phyloP scores from a whole-genome alignment of 78 protist species.

The Dictyostelium discoideum region DNA sequence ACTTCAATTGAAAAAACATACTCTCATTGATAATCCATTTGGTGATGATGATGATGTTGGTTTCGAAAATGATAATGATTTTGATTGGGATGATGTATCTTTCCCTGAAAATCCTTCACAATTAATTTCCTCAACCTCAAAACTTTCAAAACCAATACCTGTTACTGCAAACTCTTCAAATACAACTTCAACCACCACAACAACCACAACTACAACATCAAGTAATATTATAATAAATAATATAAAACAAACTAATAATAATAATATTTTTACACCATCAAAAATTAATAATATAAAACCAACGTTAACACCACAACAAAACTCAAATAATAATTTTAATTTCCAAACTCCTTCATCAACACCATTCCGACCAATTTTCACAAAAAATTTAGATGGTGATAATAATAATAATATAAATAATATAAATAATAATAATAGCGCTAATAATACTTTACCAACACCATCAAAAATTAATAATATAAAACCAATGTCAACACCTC shows the following conservation, averaged over 20 bases:
- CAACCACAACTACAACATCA: neutral
- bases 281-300: slow-evolving; percentile 17
- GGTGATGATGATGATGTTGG: slow-evolving; percentile 58
- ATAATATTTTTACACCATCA: slow-evolving; percentile 6
- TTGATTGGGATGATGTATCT: slow-evolving; percentile 51
- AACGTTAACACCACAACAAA: neutral
- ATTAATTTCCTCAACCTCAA: slow-evolving; percentile 12
- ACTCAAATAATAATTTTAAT: neutral
- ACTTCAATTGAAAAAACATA: slow-evolving; percentile 27
- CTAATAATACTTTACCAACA: neutral
- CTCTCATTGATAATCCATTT: slow-evolving; percentile 49
- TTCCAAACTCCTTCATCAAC: slow-evolving; percentile 6
- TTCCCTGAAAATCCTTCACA: slow-evolving; percentile 44
- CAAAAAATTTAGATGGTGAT: neutral
- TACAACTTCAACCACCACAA: neutral
- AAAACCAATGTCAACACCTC: neutral
- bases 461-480: slow-evolving; percentile 22
- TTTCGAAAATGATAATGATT: slow-evolving; percentile 12
- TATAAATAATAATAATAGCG: neutral
- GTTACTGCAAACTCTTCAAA: neutral
- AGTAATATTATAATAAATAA: slow-evolving; percentile 10
- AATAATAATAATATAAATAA: neutral
- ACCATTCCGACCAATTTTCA: neutral
- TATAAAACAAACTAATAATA: neutral
- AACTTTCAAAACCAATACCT: neutral